Percentiles rank a stretch among this genome's conserved stretches.
Evolutionary conservation across 2,329 filamentous ascomycete genomes (phyloP).

Genomic region (Pseudogymnoascus destructans): DNA sequence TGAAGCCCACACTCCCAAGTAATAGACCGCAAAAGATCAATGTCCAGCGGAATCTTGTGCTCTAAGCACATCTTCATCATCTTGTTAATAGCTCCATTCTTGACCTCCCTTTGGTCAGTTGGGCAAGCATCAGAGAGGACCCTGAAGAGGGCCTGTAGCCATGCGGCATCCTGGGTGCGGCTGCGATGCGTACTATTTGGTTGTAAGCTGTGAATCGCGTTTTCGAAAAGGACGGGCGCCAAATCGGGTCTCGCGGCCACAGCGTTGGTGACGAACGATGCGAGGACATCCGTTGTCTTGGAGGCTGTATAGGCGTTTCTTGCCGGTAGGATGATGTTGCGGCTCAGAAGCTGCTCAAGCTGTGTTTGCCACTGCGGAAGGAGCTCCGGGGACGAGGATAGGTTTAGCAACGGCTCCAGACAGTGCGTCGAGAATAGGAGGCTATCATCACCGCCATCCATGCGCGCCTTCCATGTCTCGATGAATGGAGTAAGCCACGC

Average conservation of each 20-base stretch:
- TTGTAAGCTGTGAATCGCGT: slow-evolving; percentile 33
- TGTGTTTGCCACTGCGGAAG: slow-evolving; percentile 15
- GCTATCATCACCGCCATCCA: slow-evolving; percentile 16
- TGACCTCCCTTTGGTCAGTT: slow-evolving; percentile 10
- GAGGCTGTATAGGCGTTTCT: slow-evolving; percentile 16
- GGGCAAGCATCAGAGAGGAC: slow-evolving; percentile 20
- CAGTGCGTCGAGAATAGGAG: slow-evolving; percentile 25
- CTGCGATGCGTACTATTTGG: slow-evolving; percentile 31
- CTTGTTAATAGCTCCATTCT: slow-evolving; percentile 19
- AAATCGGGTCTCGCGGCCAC: slow-evolving; percentile 25
- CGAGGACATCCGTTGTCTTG: slow-evolving; percentile 17
- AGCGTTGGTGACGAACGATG: slow-evolving; percentile 12
- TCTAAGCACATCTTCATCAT: slow-evolving; percentile 28
- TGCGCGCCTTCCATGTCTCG: slow-evolving; percentile 22
- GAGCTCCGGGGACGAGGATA: neutral
- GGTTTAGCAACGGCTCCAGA: slow-evolving; percentile 20
- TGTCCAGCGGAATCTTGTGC: slow-evolving; percentile 26
- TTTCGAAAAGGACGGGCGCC: slow-evolving; percentile 33
- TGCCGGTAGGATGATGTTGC: slow-evolving; percentile 26
- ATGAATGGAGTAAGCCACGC: slow-evolving; percentile 23
- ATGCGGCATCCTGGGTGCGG: slow-evolving; percentile 33
- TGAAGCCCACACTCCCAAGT: slow-evolving; percentile 22
- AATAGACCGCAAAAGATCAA: slow-evolving; percentile 25
- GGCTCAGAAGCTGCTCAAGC: slow-evolving; percentile 25
- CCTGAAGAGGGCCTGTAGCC: slow-evolving; percentile 37